These are phyloP conservation scores for Apophysomyces sp. DNA, from an alignment of 371 early-diverging fungal genomes.

Conservation along the genomic window DNA sequence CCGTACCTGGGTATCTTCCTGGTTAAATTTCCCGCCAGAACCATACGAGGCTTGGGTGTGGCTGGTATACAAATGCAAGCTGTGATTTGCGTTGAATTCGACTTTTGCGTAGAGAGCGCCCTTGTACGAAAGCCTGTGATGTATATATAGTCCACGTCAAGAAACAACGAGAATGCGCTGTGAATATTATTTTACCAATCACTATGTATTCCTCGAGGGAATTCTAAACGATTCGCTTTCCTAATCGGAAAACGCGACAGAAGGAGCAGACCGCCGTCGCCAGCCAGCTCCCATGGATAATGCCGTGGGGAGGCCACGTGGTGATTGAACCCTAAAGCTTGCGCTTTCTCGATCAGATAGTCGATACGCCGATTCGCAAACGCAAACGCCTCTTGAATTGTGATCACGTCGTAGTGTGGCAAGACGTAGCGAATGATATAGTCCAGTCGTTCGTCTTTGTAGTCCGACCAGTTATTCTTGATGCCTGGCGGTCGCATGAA, in stretches of 20 bases:
- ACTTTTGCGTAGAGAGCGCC: constrained; percentile 81
- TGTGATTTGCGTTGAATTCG: constrained; percentile 41
- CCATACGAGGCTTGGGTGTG: constrained; percentile 82
- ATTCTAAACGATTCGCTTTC: constrained; percentile 54
- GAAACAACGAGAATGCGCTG: neutral
- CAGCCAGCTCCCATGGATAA: constrained; percentile 59
- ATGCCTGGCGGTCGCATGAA: constrained; percentile 87
- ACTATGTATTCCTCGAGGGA: constrained; percentile 66
- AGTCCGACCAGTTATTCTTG: constrained; percentile 74
- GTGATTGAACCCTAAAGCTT: constrained; percentile 63
- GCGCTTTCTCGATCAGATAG: constrained; percentile 60
- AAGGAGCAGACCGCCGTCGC: constrained; percentile 83
- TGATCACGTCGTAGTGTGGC: constrained; percentile 74
- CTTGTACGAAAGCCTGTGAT: constrained; percentile 64
- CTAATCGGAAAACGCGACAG: constrained; percentile 75
- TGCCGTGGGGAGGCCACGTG: constrained; percentile 61
- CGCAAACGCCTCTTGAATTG: constrained; percentile 84
- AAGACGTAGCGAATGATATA: constrained; percentile 66
- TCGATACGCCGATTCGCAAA: constrained; percentile 65
- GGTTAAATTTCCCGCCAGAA: constrained; percentile 41
- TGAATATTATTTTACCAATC: constrained; percentile 55
- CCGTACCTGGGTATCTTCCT: constrained; percentile 57
- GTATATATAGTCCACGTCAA: neutral
- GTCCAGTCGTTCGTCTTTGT: constrained; percentile 73
- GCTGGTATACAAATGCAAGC: constrained; percentile 76